These are phyloP conservation scores for Intubia oerlemansii DNA, from an alignment of 2,329 filamentous ascomycete species.

Conservation along the genomic window DNA sequence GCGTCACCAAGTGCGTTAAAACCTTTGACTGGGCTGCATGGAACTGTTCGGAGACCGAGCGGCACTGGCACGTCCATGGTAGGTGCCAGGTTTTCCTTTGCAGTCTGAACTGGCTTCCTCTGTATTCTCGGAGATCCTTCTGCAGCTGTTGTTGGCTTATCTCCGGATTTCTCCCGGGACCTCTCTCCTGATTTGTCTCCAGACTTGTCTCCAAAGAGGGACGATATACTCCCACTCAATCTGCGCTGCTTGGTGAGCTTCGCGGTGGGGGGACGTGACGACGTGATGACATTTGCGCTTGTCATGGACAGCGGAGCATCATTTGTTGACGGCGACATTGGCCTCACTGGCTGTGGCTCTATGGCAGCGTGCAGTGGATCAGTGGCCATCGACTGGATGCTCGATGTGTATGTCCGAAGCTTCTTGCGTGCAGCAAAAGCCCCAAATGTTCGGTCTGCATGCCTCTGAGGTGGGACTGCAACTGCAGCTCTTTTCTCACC, in stretches of 20 bases:
- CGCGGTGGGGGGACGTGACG: not conserved
- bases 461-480: slow-evolving; percentile 1
- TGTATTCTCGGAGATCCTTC: slow-evolving; percentile 1
- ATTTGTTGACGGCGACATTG: slow-evolving; percentile 1
- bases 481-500: not conserved
- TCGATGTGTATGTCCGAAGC: slow-evolving; percentile 2
- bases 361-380: slow-evolving; percentile 2
- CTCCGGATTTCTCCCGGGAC: too few relatives aligned
- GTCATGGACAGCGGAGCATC: slow-evolving; percentile 3
- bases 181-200: not conserved
- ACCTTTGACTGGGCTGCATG: too few relatives aligned
- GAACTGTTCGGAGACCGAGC: too few relatives aligned
- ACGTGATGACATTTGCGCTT: not conserved
- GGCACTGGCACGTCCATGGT: too few relatives aligned
- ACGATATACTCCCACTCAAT: slow-evolving; percentile 2
- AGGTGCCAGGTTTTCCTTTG: too few relatives aligned
- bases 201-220: slow-evolving; percentile 4
- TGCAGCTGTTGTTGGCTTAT: too few relatives aligned
- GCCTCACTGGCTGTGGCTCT: slow-evolving; percentile 2
- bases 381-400: slow-evolving; percentile 2
- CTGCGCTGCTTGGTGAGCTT: slow-evolving; percentile 4
- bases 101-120: slow-evolving; percentile 2
- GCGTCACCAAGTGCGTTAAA: too few relatives aligned
- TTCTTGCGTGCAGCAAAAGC: slow-evolving; percentile 4
- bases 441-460: slow-evolving; percentile 4